phyloP scores from a whole-genome alignment of 2,329 filamentous ascomycete genomes.

The Cladosporium sp. region DNA sequence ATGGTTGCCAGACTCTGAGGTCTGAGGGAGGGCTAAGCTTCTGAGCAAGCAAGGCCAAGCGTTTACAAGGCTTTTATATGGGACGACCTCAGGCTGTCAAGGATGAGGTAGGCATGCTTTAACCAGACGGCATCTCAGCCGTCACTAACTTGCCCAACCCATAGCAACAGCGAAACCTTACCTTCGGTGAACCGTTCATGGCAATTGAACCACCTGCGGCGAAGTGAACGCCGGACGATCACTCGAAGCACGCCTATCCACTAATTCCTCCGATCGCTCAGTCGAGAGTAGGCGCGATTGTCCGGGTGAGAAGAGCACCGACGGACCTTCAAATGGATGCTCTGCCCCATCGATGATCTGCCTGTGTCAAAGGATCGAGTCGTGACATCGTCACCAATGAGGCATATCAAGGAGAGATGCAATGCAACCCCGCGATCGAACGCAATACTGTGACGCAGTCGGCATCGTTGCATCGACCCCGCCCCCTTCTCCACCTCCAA shows the following conservation, averaged over 20 bases:
- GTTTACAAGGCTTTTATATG: background rate
- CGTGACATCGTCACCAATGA: background rate
- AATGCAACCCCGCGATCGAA: background rate
- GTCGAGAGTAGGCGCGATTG: background rate
- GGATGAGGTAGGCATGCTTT: background rate
- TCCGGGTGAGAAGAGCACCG: background rate
- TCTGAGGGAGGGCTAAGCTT: background rate
- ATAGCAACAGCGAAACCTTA: background rate
- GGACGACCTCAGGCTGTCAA: background rate
- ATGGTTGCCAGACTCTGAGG: background rate
- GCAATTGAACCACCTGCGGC: background rate
- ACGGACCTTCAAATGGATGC: background rate
- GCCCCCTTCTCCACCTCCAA: background rate
- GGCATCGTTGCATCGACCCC: background rate
- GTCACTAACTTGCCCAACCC: background rate
- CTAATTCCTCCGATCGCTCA: background rate
- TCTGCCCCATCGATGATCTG: background rate
- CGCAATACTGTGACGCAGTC: background rate
- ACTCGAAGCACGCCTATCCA: background rate
- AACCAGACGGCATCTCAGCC: background rate
- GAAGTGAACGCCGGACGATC: background rate
- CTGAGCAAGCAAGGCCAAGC: constrained; percentile 3
- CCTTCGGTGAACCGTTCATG: background rate
- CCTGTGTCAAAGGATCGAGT: background rate
- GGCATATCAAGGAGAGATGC: background rate